Conservation (phyloP, 768 basidiomycete genomes). For the Termitomyces sp. region DNA sequence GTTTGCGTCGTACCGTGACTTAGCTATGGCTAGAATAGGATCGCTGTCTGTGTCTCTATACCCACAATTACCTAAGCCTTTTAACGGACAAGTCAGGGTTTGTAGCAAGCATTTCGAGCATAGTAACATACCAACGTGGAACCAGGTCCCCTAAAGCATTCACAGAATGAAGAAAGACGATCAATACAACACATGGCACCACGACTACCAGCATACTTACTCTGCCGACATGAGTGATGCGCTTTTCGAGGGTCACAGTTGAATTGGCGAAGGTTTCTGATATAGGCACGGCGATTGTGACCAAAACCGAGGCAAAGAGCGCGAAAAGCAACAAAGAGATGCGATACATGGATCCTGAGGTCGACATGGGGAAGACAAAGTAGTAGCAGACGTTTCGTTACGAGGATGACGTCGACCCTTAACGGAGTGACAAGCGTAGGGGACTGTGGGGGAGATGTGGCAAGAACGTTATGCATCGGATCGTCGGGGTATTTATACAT, state of each 20-base stretch:
- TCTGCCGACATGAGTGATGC: conserved; percentile 49
- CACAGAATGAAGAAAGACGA: not conserved
- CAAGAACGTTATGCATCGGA: conserved; percentile 17
- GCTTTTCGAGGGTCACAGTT: conserved; percentile 39
- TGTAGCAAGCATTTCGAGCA: not conserved
- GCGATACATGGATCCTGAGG: conserved; percentile 31
- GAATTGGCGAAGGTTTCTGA: conserved; percentile 28
- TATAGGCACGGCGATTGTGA: conserved; percentile 43
- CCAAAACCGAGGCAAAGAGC: conserved; percentile 39
- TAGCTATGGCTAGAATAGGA: conserved; percentile 60
- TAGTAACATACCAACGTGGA: conserved; percentile 38
- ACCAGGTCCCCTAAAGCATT: conserved; percentile 61
- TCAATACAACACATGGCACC: conserved; percentile 1
- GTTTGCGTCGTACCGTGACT: conserved; percentile 45
- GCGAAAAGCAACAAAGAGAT: conserved; percentile 30
- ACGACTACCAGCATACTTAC: conserved; percentile 34
- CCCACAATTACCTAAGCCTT: conserved; percentile 63
- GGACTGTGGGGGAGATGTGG: conserved; percentile 9
- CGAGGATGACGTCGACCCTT: conserved; percentile 4
- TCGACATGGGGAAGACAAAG: conserved; percentile 9
- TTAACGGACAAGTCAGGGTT: conserved; percentile 10
- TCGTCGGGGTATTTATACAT: conserved; percentile 19
- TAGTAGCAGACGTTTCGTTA: not conserved
- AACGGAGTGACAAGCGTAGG: conserved; percentile 6
- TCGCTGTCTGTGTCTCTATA: conserved; percentile 41